Evolutionary conservation across 2,329 filamentous ascomycete genomes (phyloP).

Genomic region (Cladophialophora psammophila): DNA sequence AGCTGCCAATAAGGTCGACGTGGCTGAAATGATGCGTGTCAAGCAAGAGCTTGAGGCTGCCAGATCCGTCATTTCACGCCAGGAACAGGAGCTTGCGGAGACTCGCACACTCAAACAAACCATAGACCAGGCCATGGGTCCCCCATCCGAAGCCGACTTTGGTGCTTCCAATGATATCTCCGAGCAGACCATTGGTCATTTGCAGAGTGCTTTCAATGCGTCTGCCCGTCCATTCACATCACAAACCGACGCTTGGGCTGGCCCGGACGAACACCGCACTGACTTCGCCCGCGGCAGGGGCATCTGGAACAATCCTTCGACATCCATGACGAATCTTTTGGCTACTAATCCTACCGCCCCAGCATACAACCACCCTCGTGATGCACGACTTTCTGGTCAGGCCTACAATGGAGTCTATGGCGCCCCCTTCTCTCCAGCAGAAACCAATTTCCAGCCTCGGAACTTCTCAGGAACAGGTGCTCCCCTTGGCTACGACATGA

Average conservation of each 20-base stretch:
- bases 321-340: conserved; percentile 30
- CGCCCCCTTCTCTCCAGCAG: conserved; percentile 31
- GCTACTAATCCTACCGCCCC: conserved; percentile 30
- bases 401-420: conserved; percentile 36
- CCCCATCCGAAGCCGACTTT: conserved; percentile 62
- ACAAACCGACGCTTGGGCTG: conserved; percentile 51
- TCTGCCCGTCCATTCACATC: conserved; percentile 54
- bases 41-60: conserved; percentile 65
- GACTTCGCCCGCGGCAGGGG: conserved; percentile 50
- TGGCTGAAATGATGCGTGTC: conserved; percentile 62
- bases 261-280: conserved; percentile 53
- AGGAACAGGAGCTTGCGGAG: conserved; percentile 68
- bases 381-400: conserved; percentile 34
- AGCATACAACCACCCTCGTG: conserved; percentile 30
- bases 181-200: conserved; percentile 58
- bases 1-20: conserved; percentile 43
- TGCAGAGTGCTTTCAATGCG: conserved; percentile 62
- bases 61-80: conserved; percentile 64
- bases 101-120: conserved; percentile 68
- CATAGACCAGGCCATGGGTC: conserved; percentile 64
- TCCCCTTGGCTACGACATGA: conserved; percentile 33
- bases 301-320: conserved; percentile 43
- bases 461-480: conserved; percentile 28
- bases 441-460: conserved; percentile 33
- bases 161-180: conserved; percentile 55